These are phyloP conservation scores for Epicoccum nigrum DNA, from an alignment of 2,329 filamentous ascomycete species.

Conservation along the genomic window DNA sequence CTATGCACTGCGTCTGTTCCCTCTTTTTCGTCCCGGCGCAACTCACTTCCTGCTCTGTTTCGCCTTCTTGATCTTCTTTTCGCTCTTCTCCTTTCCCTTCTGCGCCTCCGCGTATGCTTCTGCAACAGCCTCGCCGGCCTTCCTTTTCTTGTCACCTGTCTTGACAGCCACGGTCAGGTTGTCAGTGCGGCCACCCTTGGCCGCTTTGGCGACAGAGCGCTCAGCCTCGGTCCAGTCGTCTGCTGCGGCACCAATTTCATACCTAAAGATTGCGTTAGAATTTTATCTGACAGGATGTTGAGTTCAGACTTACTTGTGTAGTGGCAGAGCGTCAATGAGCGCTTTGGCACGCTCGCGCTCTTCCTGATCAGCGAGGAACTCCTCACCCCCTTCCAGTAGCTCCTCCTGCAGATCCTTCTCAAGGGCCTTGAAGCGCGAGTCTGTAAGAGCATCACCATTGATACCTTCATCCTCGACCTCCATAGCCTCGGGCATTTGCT, in stretches of 20 bases:
- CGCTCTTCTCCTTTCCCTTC: slow-evolving; percentile 43
- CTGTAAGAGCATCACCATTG: slow-evolving; percentile 55
- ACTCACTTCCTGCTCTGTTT: slow-evolving; percentile 17
- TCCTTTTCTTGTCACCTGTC: slow-evolving; percentile 76
- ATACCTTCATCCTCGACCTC: slow-evolving; percentile 56
- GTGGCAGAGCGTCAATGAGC: slow-evolving; percentile 85
- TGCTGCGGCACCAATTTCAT: slow-evolving; percentile 55
- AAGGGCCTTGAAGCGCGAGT: slow-evolving; percentile 73
- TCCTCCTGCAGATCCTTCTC: slow-evolving; percentile 77
- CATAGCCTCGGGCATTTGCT: slow-evolving; percentile 54
- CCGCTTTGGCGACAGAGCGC: slow-evolving; percentile 67
- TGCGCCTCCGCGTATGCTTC: slow-evolving; percentile 53
- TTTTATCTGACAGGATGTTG: not conserved
- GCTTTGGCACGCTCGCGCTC: slow-evolving; percentile 82
- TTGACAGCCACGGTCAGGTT: slow-evolving; percentile 80
- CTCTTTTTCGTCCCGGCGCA: not conserved
- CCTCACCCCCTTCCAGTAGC: slow-evolving; percentile 80
- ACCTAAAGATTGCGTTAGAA: slow-evolving; percentile 35
- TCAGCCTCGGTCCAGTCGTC: slow-evolving; percentile 69
- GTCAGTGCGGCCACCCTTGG: slow-evolving; percentile 52
- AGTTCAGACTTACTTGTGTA: slow-evolving; percentile 72
- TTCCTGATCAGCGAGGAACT: slow-evolving; percentile 65
- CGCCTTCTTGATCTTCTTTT: slow-evolving; percentile 42
- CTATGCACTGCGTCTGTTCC: slow-evolving; percentile 7
- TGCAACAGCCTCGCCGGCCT: slow-evolving; percentile 64